A percentile compares a stretch with the other conserved stretches of the same genome.
phyloP scores from a whole-genome alignment of 1,284 basidiomycete species.

The Leccinum subrobustum region DNA sequence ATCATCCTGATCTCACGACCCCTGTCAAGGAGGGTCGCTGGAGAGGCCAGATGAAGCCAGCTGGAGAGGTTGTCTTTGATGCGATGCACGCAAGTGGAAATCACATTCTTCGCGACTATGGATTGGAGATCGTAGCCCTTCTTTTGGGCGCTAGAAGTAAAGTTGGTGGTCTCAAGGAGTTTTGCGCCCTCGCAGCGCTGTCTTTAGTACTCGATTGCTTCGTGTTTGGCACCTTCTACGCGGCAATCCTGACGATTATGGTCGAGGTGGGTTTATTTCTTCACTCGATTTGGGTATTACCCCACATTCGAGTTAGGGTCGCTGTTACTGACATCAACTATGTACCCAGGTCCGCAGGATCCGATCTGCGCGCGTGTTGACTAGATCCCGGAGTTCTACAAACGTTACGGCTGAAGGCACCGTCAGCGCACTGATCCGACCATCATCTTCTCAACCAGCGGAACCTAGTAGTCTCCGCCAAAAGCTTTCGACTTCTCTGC shows the following conservation, averaged over 20 bases:
- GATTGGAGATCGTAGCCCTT: slow-evolving; percentile 91
- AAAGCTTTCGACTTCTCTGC: slow-evolving; percentile 48
- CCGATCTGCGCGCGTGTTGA: slow-evolving; percentile 43
- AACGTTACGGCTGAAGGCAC: no score
- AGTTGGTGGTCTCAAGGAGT: slow-evolving; percentile 90
- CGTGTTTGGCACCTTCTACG: slow-evolving; percentile 88
- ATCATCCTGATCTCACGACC: slow-evolving; percentile 67
- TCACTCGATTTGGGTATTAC: neutral
- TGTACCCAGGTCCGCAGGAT: slow-evolving; percentile 47
- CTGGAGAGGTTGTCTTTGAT: slow-evolving; percentile 82
- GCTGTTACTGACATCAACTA: neutral
- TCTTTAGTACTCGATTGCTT: slow-evolving; percentile 86
- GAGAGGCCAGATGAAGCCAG: slow-evolving; percentile 64
- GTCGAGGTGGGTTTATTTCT: slow-evolving; percentile 67
- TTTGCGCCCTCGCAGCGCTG: slow-evolving; percentile 91
- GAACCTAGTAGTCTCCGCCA: slow-evolving; percentile 18
- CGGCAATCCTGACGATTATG: slow-evolving; percentile 89
- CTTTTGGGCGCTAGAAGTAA: slow-evolving; percentile 84
- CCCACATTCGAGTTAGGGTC: slow-evolving; percentile 5
- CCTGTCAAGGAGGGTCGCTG: slow-evolving; percentile 31
- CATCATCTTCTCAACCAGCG: no score
- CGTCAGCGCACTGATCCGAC: no score
- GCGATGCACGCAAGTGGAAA: slow-evolving; percentile 80
- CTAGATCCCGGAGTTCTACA: slow-evolving; percentile 6
- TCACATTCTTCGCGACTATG: slow-evolving; percentile 89